phyloP scores from a whole-genome alignment of 106 monocot species.

The Apostasia shenzhenica region DNA sequence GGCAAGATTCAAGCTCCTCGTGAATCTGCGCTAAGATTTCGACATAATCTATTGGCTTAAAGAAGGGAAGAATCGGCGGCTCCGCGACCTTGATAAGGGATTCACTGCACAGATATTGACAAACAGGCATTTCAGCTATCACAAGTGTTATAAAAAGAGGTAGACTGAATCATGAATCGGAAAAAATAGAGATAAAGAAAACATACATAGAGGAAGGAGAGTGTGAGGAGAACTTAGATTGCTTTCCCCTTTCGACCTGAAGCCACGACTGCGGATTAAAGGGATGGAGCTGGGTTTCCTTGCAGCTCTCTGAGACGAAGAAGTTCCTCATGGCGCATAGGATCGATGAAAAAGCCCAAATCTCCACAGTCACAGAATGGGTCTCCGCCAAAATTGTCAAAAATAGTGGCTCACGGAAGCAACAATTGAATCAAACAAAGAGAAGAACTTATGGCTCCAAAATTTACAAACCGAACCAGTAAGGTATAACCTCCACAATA shows the following conservation, averaged over 20 bases:
- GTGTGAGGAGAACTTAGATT: slow-evolving; percentile 61
- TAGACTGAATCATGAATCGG: not conserved
- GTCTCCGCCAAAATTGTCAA: slow-evolving; percentile 7
- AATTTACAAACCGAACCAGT: too few species aligned
- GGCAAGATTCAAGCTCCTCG: slow-evolving; percentile 77
- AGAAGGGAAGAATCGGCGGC: slow-evolving; percentile 64
- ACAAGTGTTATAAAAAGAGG: not conserved
- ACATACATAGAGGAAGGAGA: slow-evolving; percentile 90
- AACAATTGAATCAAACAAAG: too few species aligned
- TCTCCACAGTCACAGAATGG: slow-evolving; percentile 63
- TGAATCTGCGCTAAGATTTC: slow-evolving; percentile 82
- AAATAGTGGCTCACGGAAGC: not conserved
- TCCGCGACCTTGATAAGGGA: slow-evolving; percentile 86
- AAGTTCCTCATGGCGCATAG: slow-evolving; percentile 80
- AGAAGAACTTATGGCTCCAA: too few species aligned
- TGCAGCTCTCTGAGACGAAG: slow-evolving; percentile 75
- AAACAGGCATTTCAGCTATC: not conserved
- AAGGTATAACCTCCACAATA: too few species aligned
- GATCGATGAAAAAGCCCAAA: slow-evolving; percentile 68
- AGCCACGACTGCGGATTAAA: slow-evolving; percentile 97
- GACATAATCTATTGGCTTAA: slow-evolving; percentile 92
- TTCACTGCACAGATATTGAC: slow-evolving; percentile 36
- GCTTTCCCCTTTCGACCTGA: slow-evolving; percentile 94
- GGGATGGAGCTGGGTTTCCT: slow-evolving; percentile 81
- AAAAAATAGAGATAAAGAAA: not conserved